phyloP scores from a whole-genome alignment of 1,139 yeast species.

The Candida anutae region DNA sequence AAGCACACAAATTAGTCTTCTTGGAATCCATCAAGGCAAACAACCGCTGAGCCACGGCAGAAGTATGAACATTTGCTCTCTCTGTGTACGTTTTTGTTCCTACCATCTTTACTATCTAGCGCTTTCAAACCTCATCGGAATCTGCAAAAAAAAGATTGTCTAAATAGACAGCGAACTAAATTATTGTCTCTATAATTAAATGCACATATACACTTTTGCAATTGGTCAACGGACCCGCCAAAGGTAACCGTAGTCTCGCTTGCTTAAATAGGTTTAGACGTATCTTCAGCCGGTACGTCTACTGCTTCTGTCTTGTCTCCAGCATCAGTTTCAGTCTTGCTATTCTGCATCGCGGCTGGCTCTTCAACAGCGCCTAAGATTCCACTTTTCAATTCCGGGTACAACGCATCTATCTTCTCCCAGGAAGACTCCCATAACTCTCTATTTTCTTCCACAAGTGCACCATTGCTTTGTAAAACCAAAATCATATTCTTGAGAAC shows the following conservation, averaged over 20 bases:
- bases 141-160: too few relatives aligned
- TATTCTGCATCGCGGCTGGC: too few relatives aligned
- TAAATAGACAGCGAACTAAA: too few relatives aligned
- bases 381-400: conserved; percentile 36
- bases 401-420: conserved; percentile 33
- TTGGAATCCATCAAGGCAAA: conserved; percentile 70
- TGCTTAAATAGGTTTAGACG: too few relatives aligned
- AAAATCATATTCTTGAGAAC: conserved; percentile 52
- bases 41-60: conserved; percentile 75
- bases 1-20: conserved; percentile 87
- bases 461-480: conserved; percentile 25
- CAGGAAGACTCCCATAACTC: conserved; percentile 32
- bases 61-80: conserved; percentile 64
- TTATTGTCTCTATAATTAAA: too few relatives aligned
- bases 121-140: too few relatives aligned
- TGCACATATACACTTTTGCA: too few relatives aligned
- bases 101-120: conserved; percentile 11
- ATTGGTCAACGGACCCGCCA: too few relatives aligned
- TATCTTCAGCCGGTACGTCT: too few relatives aligned
- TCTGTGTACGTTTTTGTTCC: conserved; percentile 42
- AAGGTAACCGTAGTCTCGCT: too few relatives aligned
- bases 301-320: too few relatives aligned
- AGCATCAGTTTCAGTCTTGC: too few relatives aligned
- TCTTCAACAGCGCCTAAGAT: conserved; percentile 4
- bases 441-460: conserved; percentile 14